These are phyloP conservation scores for Fusarium musae DNA, from an alignment of 2,329 filamentous ascomycete species.

Conservation along the genomic window DNA sequence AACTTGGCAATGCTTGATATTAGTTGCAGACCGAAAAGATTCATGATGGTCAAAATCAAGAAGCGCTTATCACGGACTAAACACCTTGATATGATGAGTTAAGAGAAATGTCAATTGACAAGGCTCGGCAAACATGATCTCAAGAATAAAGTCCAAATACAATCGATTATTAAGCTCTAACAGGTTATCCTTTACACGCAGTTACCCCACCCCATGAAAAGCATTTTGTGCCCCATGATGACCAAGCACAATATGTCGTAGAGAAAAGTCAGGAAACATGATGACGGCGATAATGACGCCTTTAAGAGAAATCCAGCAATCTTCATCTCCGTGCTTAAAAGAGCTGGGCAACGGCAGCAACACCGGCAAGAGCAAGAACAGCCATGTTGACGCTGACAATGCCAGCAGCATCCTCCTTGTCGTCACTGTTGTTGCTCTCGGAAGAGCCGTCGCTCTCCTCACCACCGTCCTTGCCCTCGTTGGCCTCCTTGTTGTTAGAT, in stretches of 20 bases:
- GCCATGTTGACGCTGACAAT: constrained; percentile 59
- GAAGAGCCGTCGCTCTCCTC: constrained; percentile 42
- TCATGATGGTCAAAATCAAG: neutral
- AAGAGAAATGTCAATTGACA: neutral
- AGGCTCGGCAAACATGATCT: neutral
- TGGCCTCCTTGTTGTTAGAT: constrained; percentile 63
- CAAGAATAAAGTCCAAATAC: constrained; percentile 46
- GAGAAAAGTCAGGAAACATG: constrained; percentile 50
- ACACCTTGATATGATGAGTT: neutral
- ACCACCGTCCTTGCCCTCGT: constrained; percentile 55
- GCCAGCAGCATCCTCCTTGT: constrained; percentile 57
- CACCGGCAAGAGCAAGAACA: constrained; percentile 58
- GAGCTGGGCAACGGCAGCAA: constrained; percentile 62
- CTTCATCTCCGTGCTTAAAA: constrained; percentile 56
- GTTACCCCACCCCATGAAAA: constrained; percentile 41
- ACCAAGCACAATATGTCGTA: constrained; percentile 50
- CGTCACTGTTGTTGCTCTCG: constrained; percentile 39
- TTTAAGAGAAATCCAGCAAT: constrained; percentile 43
- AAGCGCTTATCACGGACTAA: neutral
- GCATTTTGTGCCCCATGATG: constrained; percentile 44
- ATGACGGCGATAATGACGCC: constrained; percentile 51
- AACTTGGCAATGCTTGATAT: neutral
- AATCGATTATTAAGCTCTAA: constrained; percentile 59
- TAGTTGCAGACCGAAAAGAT: neutral
- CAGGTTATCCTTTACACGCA: constrained; percentile 49